phyloP scores from a whole-genome alignment of 1,284 basidiomycete genomes.

The Leccinum subfulvum region DNA sequence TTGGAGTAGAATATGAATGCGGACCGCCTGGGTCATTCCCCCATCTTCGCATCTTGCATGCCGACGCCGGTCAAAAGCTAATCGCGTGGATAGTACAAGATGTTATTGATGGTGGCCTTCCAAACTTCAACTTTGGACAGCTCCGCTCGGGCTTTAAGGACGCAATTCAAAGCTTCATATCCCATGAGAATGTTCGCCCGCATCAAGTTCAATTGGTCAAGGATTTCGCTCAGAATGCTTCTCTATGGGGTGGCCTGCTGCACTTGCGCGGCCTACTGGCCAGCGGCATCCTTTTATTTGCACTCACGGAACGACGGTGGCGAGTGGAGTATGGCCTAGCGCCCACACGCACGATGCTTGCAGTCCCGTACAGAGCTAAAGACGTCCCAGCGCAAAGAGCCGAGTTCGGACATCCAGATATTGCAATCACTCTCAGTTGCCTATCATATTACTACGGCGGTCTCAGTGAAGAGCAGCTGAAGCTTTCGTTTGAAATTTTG shows the following conservation, averaged over 20 bases:
- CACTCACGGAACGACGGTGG: conserved; percentile 45
- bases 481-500: conserved; percentile 35
- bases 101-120: too few species aligned
- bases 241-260: conserved; percentile 42
- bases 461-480: conserved; percentile 40
- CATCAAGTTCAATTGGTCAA: conserved; percentile 17
- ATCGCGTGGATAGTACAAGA: too few species aligned
- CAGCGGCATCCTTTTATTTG: conserved; percentile 38
- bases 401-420: conserved; percentile 57
- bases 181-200: conserved; percentile 38
- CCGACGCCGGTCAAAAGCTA: too few species aligned
- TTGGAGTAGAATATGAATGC: too few species aligned
- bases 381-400: conserved; percentile 35
- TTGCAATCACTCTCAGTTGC: conserved; percentile 47
- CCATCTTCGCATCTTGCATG: too few species aligned
- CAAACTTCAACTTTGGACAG: too few species aligned
- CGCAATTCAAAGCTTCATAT: too few species aligned
- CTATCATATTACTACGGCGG: conserved; percentile 54
- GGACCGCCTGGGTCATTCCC: too few species aligned
- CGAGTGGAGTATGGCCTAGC: conserved; percentile 56
- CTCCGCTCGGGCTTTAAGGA: too few species aligned
- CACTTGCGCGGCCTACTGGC: conserved; percentile 46
- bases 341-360: conserved; percentile 42
- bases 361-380: conserved; percentile 38
- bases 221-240: conserved; percentile 13